Evolutionary conservation across 2,329 filamentous ascomycete genomes (phyloP).

Genomic region (Penicillium sp.): DNA sequence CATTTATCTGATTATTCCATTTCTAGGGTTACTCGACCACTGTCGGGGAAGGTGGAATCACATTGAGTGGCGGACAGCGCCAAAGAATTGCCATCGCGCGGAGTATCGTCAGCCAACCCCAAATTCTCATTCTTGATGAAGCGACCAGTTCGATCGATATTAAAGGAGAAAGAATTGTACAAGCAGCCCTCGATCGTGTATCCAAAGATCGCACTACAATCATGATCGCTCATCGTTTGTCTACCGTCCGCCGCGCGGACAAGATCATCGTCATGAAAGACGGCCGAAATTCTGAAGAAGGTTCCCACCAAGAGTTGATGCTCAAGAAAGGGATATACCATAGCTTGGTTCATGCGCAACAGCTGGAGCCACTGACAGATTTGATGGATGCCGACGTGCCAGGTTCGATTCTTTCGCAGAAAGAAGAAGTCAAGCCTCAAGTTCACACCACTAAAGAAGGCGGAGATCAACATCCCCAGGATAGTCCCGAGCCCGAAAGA

Average conservation of each 20-base stretch:
- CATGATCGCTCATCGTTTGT: conserved; percentile 73
- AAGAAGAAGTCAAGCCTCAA: not conserved
- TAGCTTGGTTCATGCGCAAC: conserved; percentile 57
- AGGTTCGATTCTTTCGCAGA: not conserved
- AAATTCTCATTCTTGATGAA: conserved; percentile 70
- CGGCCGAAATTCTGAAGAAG: conserved; percentile 69
- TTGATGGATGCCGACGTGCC: not conserved
- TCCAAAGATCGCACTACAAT: conserved; percentile 66
- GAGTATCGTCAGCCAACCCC: conserved; percentile 64
- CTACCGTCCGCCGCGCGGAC: conserved; percentile 72
- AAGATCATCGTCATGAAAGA: conserved; percentile 73
- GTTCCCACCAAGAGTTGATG: conserved; percentile 71
- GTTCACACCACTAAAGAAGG: not conserved
- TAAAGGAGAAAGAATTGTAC: conserved; percentile 54
- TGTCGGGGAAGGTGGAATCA: conserved; percentile 74
- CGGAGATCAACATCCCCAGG: not conserved
- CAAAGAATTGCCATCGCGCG: conserved; percentile 76
- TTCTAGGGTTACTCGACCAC: conserved; percentile 66
- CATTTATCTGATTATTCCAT: not conserved
- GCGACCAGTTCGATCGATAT: conserved; percentile 67
- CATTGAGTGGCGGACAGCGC: conserved; percentile 80
- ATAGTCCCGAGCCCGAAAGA: not conserved
- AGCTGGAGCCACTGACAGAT: conserved; percentile 21
- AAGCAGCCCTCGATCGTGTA: conserved; percentile 52
- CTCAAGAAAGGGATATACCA: conserved; percentile 62